These are phyloP conservation scores for Annona cherimola DNA, from an alignment of 164 flowering plant genomes.

Conservation along the genomic window DNA sequence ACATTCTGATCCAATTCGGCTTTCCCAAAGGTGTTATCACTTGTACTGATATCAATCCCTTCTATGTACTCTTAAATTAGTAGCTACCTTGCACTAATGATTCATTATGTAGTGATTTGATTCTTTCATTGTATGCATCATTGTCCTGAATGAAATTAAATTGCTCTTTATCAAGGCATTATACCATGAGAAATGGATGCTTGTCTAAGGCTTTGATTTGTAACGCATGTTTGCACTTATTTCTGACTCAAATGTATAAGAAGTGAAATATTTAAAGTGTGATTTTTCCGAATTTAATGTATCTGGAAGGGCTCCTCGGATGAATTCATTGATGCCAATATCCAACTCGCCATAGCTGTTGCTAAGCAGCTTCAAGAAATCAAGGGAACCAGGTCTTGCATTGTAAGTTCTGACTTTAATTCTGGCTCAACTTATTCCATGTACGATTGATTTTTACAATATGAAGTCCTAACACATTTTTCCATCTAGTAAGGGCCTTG, in stretches of 20 bases:
- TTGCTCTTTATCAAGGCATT: background rate
- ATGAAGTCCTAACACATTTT: background rate
- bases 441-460: background rate
- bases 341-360: slow-evolving; percentile 80
- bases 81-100: background rate
- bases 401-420: slow-evolving; percentile 42
- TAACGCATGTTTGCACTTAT: no score
- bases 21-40: no score
- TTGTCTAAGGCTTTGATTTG: background rate
- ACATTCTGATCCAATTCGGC: no score
- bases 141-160: background rate
- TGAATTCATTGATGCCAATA: slow-evolving; percentile 91
- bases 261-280: background rate
- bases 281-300: slow-evolving; percentile 36
- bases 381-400: slow-evolving; percentile 62
- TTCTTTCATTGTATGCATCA: background rate
- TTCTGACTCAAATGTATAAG: background rate
- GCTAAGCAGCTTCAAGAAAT: slow-evolving; percentile 65
- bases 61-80: background rate
- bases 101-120: background rate
- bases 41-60: background rate
- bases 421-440: background rate
- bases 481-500: slow-evolving; percentile 3
- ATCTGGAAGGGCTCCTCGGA: slow-evolving; percentile 96
- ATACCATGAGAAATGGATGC: background rate